phyloP scores from a whole-genome alignment of 768 basidiomycete species.

The Hericium coralloides region DNA sequence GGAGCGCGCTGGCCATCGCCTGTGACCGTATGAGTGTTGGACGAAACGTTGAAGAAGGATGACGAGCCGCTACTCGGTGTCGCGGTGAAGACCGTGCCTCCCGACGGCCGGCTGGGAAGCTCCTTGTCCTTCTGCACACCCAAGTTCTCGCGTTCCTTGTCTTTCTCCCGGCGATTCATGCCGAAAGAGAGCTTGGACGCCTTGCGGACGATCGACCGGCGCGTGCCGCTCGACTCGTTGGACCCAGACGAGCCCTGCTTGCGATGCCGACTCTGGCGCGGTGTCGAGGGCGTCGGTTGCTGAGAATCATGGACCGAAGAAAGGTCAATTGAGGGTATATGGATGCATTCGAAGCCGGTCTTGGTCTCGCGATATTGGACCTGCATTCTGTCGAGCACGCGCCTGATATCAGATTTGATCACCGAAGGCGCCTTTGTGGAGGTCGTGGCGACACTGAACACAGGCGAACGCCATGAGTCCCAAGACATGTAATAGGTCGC shows the following conservation, averaged over 20 bases:
- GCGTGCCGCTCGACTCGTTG: constrained; percentile 40
- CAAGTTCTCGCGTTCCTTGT: constrained; percentile 25
- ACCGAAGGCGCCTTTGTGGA: constrained; percentile 77
- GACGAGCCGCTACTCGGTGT: constrained; percentile 72
- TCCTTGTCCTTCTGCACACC: constrained; percentile 31
- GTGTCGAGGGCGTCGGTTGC: constrained; percentile 17
- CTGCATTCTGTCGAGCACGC: constrained; percentile 89
- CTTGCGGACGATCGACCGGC: constrained; percentile 59
- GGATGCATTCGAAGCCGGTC: constrained; percentile 92
- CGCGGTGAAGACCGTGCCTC: constrained; percentile 43
- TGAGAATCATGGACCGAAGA: constrained; percentile 47
- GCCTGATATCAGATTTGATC: constrained; percentile 77
- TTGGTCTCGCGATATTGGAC: constrained; percentile 89
- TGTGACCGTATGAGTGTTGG: constrained; percentile 36
- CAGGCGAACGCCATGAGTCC: not conserved
- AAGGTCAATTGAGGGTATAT: constrained; percentile 89
- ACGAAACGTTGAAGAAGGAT: constrained; percentile 78
- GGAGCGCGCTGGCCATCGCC: constrained; percentile 25
- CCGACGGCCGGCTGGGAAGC: constrained; percentile 31
- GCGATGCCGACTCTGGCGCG: constrained; percentile 28
- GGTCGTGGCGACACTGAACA: constrained; percentile 80
- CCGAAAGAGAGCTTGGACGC: constrained; percentile 74
- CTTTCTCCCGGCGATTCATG: constrained; percentile 40
- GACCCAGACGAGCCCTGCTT: constrained; percentile 41
- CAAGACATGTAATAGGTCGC: too few relatives aligned